A percentile compares a stretch with the other conserved stretches of the same genome.
Conservation (phyloP, 2,329 filamentous ascomycete genomes). For the Xylaria sp. region DNA sequence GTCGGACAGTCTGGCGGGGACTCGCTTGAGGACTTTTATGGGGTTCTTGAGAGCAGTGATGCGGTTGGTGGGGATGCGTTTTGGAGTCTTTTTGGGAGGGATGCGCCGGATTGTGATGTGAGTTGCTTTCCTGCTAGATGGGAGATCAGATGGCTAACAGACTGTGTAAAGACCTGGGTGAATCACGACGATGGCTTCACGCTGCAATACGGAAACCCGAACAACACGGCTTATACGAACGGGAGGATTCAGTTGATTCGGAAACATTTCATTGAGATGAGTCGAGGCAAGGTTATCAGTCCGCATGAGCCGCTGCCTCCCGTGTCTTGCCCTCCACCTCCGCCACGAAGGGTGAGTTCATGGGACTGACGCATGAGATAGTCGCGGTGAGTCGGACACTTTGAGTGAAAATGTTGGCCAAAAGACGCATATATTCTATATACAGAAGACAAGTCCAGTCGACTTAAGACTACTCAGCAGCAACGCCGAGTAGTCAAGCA, state of each 20-base stretch:
- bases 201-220: constrained; percentile 41
- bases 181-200: constrained; percentile 42
- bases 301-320: constrained; percentile 34
- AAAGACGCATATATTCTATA: too few species aligned
- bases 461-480: too few species aligned
- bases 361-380: background rate
- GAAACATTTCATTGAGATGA: constrained; percentile 41
- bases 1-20: constrained; percentile 31
- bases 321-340: constrained; percentile 36
- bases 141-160: background rate
- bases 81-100: constrained; percentile 43
- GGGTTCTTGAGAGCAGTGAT: constrained; percentile 36
- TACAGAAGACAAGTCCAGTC: too few species aligned
- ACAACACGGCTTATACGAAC: constrained; percentile 35
- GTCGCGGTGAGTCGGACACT: too few species aligned
- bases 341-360: background rate
- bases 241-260: constrained; percentile 38
- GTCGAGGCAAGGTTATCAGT: constrained; percentile 31
- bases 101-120: constrained; percentile 40
- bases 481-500: too few species aligned
- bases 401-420: too few species aligned
- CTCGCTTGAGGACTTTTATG: constrained; percentile 37
- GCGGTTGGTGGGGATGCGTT: constrained; percentile 39
- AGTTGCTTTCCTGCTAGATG: constrained; percentile 12
- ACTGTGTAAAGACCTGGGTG: constrained; percentile 35